phyloP scores from a whole-genome alignment of 371 early-diverging fungal species.

The Mortierella sp. region DNA sequence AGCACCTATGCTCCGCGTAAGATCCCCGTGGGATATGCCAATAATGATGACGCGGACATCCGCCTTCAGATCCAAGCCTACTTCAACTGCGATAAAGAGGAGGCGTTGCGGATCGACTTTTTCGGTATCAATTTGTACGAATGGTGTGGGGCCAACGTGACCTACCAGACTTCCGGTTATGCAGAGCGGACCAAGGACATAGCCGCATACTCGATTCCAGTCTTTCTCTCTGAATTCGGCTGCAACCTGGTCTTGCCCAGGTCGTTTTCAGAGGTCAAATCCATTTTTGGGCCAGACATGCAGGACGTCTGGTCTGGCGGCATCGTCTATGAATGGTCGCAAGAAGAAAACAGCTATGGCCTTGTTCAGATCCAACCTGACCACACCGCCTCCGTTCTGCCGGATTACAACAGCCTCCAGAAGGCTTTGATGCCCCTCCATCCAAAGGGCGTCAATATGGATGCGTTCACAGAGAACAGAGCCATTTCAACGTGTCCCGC shows the following conservation, averaged over 20 bases:
- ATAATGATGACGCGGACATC: slow-evolving; percentile 78
- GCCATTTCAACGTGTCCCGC: slow-evolving; percentile 64
- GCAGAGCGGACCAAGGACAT: slow-evolving; percentile 67
- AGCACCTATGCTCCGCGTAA: slow-evolving; percentile 49
- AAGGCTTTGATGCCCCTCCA: slow-evolving; percentile 51
- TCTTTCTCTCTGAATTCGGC: slow-evolving; percentile 73
- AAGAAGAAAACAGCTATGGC: slow-evolving; percentile 83
- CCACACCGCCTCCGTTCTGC: slow-evolving; percentile 55
- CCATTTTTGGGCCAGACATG: slow-evolving; percentile 81
- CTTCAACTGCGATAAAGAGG: slow-evolving; percentile 76
- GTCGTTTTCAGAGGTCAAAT: slow-evolving; percentile 64
- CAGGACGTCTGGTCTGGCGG: slow-evolving; percentile 76
- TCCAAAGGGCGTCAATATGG: slow-evolving; percentile 63
- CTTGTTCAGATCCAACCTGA: slow-evolving; percentile 67
- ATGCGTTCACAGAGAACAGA: slow-evolving; percentile 53
- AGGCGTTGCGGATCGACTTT: slow-evolving; percentile 64
- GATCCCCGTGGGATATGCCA: slow-evolving; percentile 84
- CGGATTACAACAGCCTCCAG: slow-evolving; percentile 61
- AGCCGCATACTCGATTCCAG: slow-evolving; percentile 63
- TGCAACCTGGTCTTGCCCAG: slow-evolving; percentile 67
- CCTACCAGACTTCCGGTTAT: slow-evolving; percentile 67
- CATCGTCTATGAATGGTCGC: slow-evolving; percentile 81
- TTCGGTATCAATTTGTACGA: slow-evolving; percentile 77
- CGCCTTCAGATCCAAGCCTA: slow-evolving; percentile 75
- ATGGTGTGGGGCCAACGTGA: slow-evolving; percentile 65